phyloP scores from a whole-genome alignment of 768 basidiomycete genomes.

The Pleurotus sapidus region DNA sequence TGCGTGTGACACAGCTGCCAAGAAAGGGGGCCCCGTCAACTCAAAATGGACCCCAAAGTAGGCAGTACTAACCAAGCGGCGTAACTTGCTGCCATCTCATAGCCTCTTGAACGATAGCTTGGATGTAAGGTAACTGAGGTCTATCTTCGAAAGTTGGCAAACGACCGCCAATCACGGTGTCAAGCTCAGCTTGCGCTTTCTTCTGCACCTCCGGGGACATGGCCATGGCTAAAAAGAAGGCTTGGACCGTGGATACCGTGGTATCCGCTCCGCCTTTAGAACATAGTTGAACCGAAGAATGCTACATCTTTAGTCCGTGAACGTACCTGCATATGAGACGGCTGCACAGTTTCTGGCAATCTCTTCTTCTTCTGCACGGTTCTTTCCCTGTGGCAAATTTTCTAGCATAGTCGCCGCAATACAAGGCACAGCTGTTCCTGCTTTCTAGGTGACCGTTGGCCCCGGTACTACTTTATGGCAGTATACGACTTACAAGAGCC shows the following conservation, averaged over 20 bases:
- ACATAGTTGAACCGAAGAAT: not conserved
- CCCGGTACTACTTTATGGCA: not conserved
- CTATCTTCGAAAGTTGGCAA: constrained; percentile 22
- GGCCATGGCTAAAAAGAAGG: constrained; percentile 16
- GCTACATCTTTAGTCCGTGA: not conserved
- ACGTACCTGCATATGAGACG: constrained; percentile 5
- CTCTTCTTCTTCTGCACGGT: constrained; percentile 2
- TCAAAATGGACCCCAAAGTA: not conserved
- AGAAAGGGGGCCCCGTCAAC: not conserved
- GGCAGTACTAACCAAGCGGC: constrained; percentile 16
- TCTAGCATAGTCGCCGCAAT: constrained; percentile 5
- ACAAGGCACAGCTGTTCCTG: constrained; percentile 2
- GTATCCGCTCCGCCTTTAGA: constrained; percentile 9
- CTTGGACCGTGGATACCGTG: constrained; percentile 11
- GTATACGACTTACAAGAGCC: not conserved
- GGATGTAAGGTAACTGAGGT: constrained; percentile 20
- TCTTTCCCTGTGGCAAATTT: not conserved
- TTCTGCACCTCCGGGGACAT: constrained; percentile 16
- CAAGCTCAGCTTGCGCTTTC: constrained; percentile 34
- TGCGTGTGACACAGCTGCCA: constrained; percentile 18
- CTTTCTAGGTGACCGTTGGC: not conserved
- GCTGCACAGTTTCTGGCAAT: constrained; percentile 6
- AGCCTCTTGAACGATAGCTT: constrained; percentile 20
- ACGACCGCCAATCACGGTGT: constrained; percentile 27
- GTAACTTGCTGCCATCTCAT: constrained; percentile 19